Percentiles rank a stretch among this genome's conserved stretches.
phyloP scores from a whole-genome alignment of 176 grass and related monocot species.

The Guadua angustifolia region DNA sequence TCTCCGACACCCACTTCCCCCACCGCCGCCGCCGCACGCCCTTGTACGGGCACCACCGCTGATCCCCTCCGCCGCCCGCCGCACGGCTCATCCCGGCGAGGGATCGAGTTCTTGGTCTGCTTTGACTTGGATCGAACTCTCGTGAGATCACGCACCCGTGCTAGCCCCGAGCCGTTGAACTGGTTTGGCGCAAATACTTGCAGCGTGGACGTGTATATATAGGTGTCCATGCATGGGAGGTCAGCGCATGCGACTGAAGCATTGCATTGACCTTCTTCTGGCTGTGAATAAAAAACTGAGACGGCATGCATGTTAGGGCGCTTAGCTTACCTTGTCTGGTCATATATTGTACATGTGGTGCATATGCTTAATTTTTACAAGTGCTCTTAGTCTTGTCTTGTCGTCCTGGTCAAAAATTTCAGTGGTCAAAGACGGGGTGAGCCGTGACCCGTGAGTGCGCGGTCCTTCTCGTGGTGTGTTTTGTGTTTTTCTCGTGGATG shows the following conservation, averaged over 20 bases:
- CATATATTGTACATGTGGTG: background rate
- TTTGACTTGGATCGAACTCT: constrained; percentile 1
- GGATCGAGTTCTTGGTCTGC: background rate
- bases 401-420: constrained; percentile 47
- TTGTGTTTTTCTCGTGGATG: constrained; percentile 4
- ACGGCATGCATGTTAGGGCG: background rate
- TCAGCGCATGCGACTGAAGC: background rate
- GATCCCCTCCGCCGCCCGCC: background rate
- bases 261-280: background rate
- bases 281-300: background rate
- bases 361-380: background rate
- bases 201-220: background rate
- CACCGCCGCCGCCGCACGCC: constrained; percentile 78
- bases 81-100: constrained; percentile 26
- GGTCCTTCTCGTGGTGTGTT: background rate
- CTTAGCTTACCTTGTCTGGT: background rate
- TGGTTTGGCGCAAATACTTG: background rate
- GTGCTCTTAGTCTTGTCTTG: background rate
- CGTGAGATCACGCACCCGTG: background rate
- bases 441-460: background rate
- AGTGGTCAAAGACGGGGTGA: constrained; percentile 40
- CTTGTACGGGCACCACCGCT: constrained; percentile 49
- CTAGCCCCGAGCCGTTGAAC: background rate
- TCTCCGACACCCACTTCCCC: constrained; percentile 99
- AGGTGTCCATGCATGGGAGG: background rate